Conservation (phyloP, 768 basidiomycete species). For the Boletus reticulatus region DNA sequence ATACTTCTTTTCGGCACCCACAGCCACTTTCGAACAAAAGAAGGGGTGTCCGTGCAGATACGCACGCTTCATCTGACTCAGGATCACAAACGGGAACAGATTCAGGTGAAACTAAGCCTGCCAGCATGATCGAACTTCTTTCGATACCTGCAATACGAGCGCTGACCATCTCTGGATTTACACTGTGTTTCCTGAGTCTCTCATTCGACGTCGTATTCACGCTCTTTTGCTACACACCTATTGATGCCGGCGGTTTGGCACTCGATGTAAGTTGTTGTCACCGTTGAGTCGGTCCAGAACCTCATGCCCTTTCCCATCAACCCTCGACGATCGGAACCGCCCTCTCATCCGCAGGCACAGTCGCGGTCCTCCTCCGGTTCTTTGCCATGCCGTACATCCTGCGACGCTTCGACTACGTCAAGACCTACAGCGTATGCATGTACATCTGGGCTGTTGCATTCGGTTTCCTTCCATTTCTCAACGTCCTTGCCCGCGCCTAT, state of each 20-base stretch:
- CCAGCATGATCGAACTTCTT: constrained; percentile 36
- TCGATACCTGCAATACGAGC: constrained; percentile 51
- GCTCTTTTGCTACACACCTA: constrained; percentile 62
- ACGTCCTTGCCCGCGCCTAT: constrained; percentile 41
- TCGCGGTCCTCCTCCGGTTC: constrained; percentile 48
- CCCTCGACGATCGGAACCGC: constrained; percentile 55
- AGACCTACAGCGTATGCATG: constrained; percentile 52
- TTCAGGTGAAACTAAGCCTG: constrained; percentile 7
- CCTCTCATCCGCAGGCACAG: constrained; percentile 49
- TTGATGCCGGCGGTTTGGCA: constrained; percentile 52
- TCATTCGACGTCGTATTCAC: constrained; percentile 64
- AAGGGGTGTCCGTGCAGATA: too few relatives aligned
- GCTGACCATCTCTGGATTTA: constrained; percentile 49
- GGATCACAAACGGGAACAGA: not conserved
- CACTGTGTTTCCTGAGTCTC: constrained; percentile 49
- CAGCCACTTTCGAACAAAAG: not conserved
- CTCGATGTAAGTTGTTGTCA: constrained; percentile 41
- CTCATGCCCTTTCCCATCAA: constrained; percentile 24
- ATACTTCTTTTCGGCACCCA: not conserved
- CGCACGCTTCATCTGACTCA: not conserved
- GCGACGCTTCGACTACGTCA: constrained; percentile 44
- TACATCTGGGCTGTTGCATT: constrained; percentile 53
- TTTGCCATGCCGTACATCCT: constrained; percentile 52
- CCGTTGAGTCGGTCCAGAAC: not conserved
- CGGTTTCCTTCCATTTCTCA: constrained; percentile 47